Conservation (phyloP, 768 basidiomycete species). For the Floccularia luteovirens region DNA sequence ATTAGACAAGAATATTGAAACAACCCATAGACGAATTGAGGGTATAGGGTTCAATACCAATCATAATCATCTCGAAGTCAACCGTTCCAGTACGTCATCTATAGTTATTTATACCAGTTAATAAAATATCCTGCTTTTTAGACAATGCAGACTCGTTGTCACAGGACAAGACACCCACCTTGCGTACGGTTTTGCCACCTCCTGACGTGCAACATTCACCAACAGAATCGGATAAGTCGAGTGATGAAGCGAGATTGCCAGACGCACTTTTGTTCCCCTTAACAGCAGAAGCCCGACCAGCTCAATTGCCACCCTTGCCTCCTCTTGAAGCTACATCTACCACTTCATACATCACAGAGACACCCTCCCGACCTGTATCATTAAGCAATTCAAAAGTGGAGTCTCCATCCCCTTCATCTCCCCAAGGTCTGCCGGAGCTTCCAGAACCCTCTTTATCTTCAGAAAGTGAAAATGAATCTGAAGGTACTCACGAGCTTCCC, state of each 20-base stretch:
- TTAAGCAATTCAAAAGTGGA: conserved; percentile 34
- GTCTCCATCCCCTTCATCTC: conserved; percentile 59
- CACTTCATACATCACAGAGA: not conserved
- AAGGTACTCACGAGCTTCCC: conserved; percentile 4
- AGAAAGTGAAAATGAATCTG: conserved; percentile 11
- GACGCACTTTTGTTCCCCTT: not conserved
- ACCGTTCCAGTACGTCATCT: too few species aligned
- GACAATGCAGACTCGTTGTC: conserved; percentile 8
- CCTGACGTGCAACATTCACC: not conserved
- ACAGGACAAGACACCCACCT: conserved; percentile 16
- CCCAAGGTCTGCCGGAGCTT: conserved; percentile 54
- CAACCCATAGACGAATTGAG: too few species aligned
- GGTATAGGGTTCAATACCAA: too few species aligned
- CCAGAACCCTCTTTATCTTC: conserved; percentile 54
- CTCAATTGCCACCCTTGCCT: conserved; percentile 7
- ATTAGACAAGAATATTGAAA: too few species aligned
- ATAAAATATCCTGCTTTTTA: too few species aligned
- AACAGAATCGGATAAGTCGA: not conserved
- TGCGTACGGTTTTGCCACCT: conserved; percentile 9
- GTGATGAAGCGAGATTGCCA: not conserved
- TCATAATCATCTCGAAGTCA: too few species aligned
- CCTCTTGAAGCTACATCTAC: conserved; percentile 10
- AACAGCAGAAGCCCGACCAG: not conserved
- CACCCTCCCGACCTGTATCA: conserved; percentile 15
- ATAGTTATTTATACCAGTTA: too few species aligned